These are phyloP conservation scores for Hyphodiscus hymeniophilus DNA, from an alignment of 495 filamentous ascomycete species.

Conservation along the genomic window DNA sequence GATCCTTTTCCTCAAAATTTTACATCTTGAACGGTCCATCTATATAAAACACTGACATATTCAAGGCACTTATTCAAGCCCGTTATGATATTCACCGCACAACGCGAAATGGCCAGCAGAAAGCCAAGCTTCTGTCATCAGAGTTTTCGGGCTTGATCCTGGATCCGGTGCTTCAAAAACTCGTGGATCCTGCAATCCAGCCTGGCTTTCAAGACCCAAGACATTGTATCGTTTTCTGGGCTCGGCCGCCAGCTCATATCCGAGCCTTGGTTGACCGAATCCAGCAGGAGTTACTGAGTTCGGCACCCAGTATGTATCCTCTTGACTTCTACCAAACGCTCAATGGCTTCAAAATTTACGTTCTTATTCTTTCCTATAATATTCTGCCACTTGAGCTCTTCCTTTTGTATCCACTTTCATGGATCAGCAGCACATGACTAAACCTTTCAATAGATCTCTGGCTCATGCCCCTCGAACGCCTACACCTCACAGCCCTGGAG, in stretches of 20 bases:
- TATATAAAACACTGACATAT: neutral
- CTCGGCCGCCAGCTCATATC: conserved; percentile 66
- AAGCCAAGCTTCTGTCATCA: conserved; percentile 52
- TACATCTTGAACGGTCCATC: no score
- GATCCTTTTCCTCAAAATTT: neutral
- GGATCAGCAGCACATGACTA: conserved; percentile 5
- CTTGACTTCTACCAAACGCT: neutral
- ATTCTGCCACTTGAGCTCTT: neutral
- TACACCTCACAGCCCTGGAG: conserved; percentile 85
- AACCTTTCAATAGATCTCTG: conserved; percentile 53
- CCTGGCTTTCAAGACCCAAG: conserved; percentile 62
- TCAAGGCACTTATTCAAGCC: conserved; percentile 59
- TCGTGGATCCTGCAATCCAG: conserved; percentile 51
- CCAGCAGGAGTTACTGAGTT: conserved; percentile 53
- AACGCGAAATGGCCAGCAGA: conserved; percentile 64
- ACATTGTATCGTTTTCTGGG: conserved; percentile 82
- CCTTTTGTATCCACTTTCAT: neutral
- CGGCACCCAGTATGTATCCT: conserved; percentile 54
- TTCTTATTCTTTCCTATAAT: no score
- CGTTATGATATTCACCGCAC: conserved; percentile 66
- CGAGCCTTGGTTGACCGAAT: conserved; percentile 55
- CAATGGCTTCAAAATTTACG: no score
- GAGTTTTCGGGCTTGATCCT: conserved; percentile 64
- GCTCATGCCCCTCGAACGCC: conserved; percentile 67
- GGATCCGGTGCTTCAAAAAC: conserved; percentile 64